phyloP scores from a whole-genome alignment of 768 basidiomycete species.

The Panellus pusillus region DNA sequence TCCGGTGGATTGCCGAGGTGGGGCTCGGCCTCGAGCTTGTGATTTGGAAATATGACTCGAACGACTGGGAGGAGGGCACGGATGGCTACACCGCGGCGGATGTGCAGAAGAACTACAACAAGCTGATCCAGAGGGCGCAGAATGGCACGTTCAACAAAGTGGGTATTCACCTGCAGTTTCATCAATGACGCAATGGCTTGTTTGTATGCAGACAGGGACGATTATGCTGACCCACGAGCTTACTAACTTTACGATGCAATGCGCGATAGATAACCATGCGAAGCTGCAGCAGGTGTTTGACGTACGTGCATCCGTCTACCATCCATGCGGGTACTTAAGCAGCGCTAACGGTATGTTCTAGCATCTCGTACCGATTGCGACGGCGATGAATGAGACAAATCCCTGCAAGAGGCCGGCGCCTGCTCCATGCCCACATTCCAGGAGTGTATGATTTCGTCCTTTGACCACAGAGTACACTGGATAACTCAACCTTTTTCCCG shows the following conservation, averaged over 20 bases:
- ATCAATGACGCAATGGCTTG: neutral
- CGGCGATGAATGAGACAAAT: slow-evolving; percentile 49
- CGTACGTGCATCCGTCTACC: slow-evolving; percentile 27
- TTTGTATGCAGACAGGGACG: slow-evolving; percentile 4
- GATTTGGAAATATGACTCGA: slow-evolving; percentile 69
- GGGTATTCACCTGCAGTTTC: neutral
- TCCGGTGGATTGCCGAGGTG: slow-evolving; percentile 15
- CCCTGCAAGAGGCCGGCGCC: slow-evolving; percentile 49
- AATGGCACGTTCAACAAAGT: slow-evolving; percentile 7
- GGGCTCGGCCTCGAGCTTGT: slow-evolving; percentile 43
- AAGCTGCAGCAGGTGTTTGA: slow-evolving; percentile 46
- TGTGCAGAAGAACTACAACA: slow-evolving; percentile 17
- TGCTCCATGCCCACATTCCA: no score
- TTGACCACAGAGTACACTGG: no score
- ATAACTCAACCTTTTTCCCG: no score
- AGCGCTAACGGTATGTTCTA: neutral
- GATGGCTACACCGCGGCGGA: neutral
- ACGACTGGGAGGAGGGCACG: slow-evolving; percentile 57
- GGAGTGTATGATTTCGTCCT: no score
- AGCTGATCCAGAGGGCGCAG: neutral
- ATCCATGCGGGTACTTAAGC: neutral
- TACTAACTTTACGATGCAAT: slow-evolving; percentile 61
- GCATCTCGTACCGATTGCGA: slow-evolving; percentile 56
- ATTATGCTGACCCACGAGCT: slow-evolving; percentile 51
- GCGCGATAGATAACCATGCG: slow-evolving; percentile 52